phyloP scores from a whole-genome alignment of 352 stramenopile species.

The Phytophthora macrochlamydospora region DNA sequence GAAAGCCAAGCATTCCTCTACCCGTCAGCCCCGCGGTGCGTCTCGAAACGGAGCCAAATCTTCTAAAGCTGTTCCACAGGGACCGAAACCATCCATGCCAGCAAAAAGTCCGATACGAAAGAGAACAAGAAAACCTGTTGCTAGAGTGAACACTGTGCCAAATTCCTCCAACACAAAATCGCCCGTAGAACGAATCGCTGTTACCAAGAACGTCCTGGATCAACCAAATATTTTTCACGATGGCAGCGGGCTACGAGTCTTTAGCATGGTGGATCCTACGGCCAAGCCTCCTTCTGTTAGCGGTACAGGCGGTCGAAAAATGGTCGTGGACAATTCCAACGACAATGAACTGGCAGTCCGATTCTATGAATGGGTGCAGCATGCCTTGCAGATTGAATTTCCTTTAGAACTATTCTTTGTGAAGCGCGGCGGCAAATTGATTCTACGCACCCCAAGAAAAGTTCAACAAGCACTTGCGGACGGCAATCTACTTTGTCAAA shows the following conservation, averaged over 20 bases:
- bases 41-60: not conserved
- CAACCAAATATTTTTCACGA: constrained; percentile 15
- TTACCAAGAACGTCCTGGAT: no score
- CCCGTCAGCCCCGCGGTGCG: not conserved
- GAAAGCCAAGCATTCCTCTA: constrained; percentile 1
- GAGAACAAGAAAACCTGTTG: constrained; percentile 2
- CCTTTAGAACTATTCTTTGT: constrained; percentile 23
- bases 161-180: not conserved
- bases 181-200: not conserved
- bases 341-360: constrained; percentile 9
- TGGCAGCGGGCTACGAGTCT: constrained; percentile 33
- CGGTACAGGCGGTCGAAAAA: not conserved
- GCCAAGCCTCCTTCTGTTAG: constrained; percentile 3
- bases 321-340: not conserved
- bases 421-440: constrained; percentile 4
- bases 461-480: constrained; percentile 29
- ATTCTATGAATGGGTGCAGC: constrained; percentile 21
- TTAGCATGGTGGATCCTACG: constrained; percentile 44
- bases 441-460: constrained; percentile 6
- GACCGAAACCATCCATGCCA: not conserved
- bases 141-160: not conserved
- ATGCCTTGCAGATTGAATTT: constrained; percentile 17
- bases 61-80: not conserved
- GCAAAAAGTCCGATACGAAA: constrained; percentile 12
- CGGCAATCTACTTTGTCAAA: constrained; percentile 43